These are phyloP conservation scores for Pinus tabuliformis DNA, from an alignment of 75 land plant species.

Conservation along the genomic window DNA sequence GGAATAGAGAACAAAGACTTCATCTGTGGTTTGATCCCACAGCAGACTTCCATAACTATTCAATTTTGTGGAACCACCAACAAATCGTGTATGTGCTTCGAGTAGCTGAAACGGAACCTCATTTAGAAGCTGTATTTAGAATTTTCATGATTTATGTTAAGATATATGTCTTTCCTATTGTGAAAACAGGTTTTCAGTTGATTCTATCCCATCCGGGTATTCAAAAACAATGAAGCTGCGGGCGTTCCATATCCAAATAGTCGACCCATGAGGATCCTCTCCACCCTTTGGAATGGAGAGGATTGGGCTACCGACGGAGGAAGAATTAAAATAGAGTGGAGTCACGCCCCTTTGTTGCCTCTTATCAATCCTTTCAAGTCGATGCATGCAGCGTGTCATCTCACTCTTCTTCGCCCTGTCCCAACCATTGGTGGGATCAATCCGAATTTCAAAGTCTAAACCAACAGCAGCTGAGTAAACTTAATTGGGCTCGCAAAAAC, in stretches of 20 bases:
- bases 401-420: neutral
- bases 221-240: conserved; percentile 31
- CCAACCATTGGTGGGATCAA: neutral
- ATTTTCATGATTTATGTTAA: neutral
- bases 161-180: neutral
- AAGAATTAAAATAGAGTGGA: conserved; percentile 32
- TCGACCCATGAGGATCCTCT: conserved; percentile 26
- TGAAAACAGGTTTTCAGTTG: conserved; percentile 28
- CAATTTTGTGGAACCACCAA: conserved; percentile 12
- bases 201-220: conserved; percentile 37
- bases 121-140: neutral
- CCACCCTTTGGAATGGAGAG: conserved; percentile 37
- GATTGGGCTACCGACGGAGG: conserved; percentile 44
- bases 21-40: conserved; percentile 16
- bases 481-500: conserved; percentile 15
- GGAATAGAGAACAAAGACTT: conserved; percentile 10
- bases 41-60: conserved; percentile 9
- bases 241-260: conserved; percentile 28
- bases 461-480: conserved; percentile 1
- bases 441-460: conserved; percentile 7
- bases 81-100: conserved; percentile 6
- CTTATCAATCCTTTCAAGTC: conserved; percentile 19
- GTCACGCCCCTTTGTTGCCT: conserved; percentile 32
- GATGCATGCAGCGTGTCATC: conserved; percentile 20
- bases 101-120: neutral